Percentiles rank a stretch among this genome's conserved stretches.
Evolutionary conservation across 1,139 yeast genomes (phyloP).

Genomic region (Magnusiomyces sp.): DNA sequence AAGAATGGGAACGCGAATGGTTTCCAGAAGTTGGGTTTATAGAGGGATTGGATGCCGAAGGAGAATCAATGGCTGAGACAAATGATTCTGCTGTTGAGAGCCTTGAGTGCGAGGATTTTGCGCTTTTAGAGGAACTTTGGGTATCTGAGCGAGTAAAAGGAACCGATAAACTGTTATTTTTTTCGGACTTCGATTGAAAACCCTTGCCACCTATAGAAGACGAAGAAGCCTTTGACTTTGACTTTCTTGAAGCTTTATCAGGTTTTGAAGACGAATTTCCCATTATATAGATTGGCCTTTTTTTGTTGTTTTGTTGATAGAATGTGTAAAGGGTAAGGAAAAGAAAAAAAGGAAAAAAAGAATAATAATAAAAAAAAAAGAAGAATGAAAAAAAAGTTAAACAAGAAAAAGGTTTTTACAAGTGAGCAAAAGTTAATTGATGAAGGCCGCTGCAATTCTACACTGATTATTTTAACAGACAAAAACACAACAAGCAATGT

Average conservation of each 20-base stretch:
- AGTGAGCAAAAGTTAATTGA: background rate
- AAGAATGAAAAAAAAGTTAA: background rate
- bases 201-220: no score
- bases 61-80: slow-evolving; percentile 19
- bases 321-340: background rate
- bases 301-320: no score
- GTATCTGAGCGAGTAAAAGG: slow-evolving; percentile 35
- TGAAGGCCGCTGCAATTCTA: no score
- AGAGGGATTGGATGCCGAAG: no score
- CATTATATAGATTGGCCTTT: no score
- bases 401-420: background rate
- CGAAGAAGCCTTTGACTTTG: slow-evolving; percentile 10
- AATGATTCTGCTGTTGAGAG: slow-evolving; percentile 23
- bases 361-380: background rate
- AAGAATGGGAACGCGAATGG: slow-evolving; percentile 5
- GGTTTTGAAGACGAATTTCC: slow-evolving; percentile 30
- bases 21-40: slow-evolving; percentile 3
- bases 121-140: slow-evolving; percentile 33
- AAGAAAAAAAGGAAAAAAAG: background rate
- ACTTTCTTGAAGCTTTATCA: slow-evolving; percentile 25
- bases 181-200: no score
- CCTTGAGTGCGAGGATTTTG: slow-evolving; percentile 29
- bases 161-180: no score
- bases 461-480: no score
- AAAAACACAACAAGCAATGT: no score